A percentile compares a stretch with the other conserved stretches of the same genome.
phyloP scores from a whole-genome alignment of 2,329 filamentous ascomycete species.

The Beauveria pseudobassiana region DNA sequence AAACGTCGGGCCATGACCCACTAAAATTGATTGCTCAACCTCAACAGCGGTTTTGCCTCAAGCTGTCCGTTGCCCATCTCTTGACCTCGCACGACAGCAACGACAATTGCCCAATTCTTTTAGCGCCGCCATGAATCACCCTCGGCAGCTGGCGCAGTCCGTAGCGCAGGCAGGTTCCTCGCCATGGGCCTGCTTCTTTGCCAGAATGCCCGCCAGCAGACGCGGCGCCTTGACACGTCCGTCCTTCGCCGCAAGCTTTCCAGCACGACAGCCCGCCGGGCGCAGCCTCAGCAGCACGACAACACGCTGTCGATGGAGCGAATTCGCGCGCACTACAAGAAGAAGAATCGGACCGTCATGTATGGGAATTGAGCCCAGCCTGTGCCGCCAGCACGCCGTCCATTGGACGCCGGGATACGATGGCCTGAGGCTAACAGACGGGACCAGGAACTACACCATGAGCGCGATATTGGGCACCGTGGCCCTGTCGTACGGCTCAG shows the following conservation, averaged over 20 bases:
- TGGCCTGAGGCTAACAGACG: not conserved
- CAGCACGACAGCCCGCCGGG: slow-evolving; percentile 20
- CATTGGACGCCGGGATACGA: not conserved
- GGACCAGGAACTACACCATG: slow-evolving; percentile 60
- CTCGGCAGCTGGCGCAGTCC: slow-evolving; percentile 29
- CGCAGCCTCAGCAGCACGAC: slow-evolving; percentile 18
- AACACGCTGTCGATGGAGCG: slow-evolving; percentile 47
- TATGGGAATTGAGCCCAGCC: slow-evolving; percentile 17
- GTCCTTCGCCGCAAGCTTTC: slow-evolving; percentile 25
- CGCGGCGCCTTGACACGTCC: slow-evolving; percentile 17
- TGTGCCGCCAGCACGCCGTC: not conserved
- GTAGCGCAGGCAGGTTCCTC: slow-evolving; percentile 19
- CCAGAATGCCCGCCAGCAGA: slow-evolving; percentile 24
- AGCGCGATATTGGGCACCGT: slow-evolving; percentile 74
- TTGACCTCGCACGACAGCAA: not conserved
- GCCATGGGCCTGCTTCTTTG: slow-evolving; percentile 32
- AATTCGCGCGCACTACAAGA: slow-evolving; percentile 54
- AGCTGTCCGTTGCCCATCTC: not conserved
- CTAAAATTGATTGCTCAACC: slow-evolving; percentile 2
- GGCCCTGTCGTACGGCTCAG: slow-evolving; percentile 73
- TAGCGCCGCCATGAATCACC: slow-evolving; percentile 29
- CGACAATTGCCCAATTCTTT: not conserved
- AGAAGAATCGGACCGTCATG: slow-evolving; percentile 58
- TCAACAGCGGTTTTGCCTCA: not conserved
- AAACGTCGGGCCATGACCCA: slow-evolving; percentile 8